These are phyloP conservation scores for Pichia kudriavzevii DNA, from an alignment of 1,139 yeast genomes.

Conservation along the genomic window DNA sequence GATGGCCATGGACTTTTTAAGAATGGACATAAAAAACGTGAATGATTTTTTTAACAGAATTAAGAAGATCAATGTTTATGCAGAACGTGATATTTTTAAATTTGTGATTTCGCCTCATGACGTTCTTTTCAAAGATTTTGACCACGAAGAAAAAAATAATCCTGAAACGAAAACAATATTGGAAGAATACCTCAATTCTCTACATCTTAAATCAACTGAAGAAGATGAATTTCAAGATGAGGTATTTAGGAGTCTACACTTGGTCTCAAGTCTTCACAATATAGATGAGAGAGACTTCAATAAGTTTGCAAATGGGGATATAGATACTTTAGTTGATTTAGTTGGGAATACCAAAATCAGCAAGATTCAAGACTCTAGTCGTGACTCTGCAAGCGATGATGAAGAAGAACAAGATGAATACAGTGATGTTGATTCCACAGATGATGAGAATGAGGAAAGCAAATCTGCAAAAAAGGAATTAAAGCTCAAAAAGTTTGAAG, in stretches of 20 bases:
- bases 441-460: conserved; percentile 30
- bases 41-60: conserved; percentile 73
- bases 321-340: conserved; percentile 63
- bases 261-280: conserved; percentile 53
- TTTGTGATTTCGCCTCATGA: conserved; percentile 46
- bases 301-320: conserved; percentile 73
- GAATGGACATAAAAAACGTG: conserved; percentile 97
- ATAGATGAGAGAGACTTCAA: conserved; percentile 85
- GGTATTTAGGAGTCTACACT: conserved; percentile 77
- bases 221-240: conserved; percentile 63
- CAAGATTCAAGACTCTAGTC: conserved; percentile 30
- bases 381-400: conserved; percentile 21
- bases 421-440: conserved; percentile 30
- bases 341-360: conserved; percentile 33
- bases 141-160: conserved; percentile 9
- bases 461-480: conserved; percentile 33
- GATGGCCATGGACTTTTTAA: conserved; percentile 83
- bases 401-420: conserved; percentile 26
- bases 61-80: conserved; percentile 66
- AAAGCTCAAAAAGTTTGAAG: conserved; percentile 40
- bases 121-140: conserved; percentile 11
- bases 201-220: conserved; percentile 33
- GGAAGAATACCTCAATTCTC: conserved; percentile 18
- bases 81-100: conserved; percentile 75
- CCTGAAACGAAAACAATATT: conserved; percentile 18